A percentile compares a stretch with the other conserved stretches of the same genome.
Evolutionary conservation across 768 basidiomycete genomes (phyloP).

Genomic region (Suillus variegatus): DNA sequence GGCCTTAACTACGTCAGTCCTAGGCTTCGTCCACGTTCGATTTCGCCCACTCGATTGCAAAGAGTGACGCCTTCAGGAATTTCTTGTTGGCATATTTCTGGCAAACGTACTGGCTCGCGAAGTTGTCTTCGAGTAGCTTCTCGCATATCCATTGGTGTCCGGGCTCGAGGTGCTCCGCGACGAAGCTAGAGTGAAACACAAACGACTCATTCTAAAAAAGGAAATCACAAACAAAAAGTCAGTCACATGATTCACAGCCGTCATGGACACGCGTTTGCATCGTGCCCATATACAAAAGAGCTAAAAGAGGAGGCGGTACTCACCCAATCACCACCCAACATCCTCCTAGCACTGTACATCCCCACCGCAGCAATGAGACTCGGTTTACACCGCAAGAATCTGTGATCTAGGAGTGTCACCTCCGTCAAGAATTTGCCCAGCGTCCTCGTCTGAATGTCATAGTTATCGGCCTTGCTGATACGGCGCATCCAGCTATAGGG

Average conservation of each 20-base stretch:
- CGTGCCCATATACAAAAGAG: constrained; percentile 5
- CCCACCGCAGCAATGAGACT: constrained; percentile 93
- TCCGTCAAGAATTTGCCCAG: constrained; percentile 98
- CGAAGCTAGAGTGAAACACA: constrained; percentile 90
- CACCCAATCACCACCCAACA: constrained; percentile 97
- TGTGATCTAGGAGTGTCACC: constrained; percentile 89
- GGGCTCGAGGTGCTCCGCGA: constrained; percentile 81
- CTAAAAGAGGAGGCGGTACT: constrained; percentile 38
- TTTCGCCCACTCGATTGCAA: constrained; percentile 76
- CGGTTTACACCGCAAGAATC: constrained; percentile 92
- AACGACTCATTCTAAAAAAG: constrained; percentile 78
- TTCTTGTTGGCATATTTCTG: constrained; percentile 98
- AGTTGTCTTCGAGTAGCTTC: constrained; percentile 77
- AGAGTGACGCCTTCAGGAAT: constrained; percentile 89
- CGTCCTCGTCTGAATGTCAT: constrained; percentile 96
- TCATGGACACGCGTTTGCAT: constrained; percentile 10
- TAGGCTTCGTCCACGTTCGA: constrained; percentile 34
- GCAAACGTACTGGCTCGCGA: constrained; percentile 85
- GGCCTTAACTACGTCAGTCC: constrained; percentile 1
- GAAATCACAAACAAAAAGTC: constrained; percentile 16
- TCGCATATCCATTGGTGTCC: constrained; percentile 84
- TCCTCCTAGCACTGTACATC: constrained; percentile 94
- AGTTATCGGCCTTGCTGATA: constrained; percentile 98
- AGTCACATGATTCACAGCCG: constrained; percentile 35
- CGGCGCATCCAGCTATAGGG: constrained; percentile 99